These are phyloP conservation scores for Thielaviopsis punctulata DNA, from an alignment of 2,329 filamentous ascomycete species.

Conservation along the genomic window DNA sequence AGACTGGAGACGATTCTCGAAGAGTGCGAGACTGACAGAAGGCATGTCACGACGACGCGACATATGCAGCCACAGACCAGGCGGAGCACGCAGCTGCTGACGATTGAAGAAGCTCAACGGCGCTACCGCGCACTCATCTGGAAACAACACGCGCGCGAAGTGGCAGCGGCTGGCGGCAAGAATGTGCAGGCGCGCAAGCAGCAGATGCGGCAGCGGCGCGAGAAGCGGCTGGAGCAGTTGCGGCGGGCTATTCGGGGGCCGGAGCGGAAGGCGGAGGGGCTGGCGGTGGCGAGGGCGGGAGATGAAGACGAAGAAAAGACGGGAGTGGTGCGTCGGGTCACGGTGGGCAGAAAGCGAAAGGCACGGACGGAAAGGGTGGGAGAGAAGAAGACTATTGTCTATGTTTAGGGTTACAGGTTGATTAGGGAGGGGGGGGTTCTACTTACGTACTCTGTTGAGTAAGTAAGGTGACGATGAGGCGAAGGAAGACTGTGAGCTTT, in stretches of 20 bases:
- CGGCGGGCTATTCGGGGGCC: not conserved
- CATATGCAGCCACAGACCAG: too few relatives aligned
- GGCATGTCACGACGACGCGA: too few relatives aligned
- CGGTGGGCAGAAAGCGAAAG: too few relatives aligned
- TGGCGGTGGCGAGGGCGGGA: not conserved
- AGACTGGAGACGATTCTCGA: too few relatives aligned
- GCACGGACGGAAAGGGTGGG: too few relatives aligned
- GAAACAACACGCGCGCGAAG: not conserved
- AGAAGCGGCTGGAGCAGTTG: not conserved
- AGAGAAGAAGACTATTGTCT: too few relatives aligned
- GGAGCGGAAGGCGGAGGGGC: not conserved
- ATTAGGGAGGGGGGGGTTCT: too few relatives aligned
- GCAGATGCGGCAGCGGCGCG: not conserved
- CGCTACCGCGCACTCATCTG: not conserved
- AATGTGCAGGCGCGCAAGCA: not conserved
- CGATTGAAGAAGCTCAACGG: not conserved
- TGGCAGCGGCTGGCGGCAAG: not conserved
- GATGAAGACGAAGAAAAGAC: too few relatives aligned
- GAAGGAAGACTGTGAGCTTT: not conserved
- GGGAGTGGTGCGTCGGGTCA: too few relatives aligned
- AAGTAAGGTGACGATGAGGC: not conserved
- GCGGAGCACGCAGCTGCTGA: not conserved
- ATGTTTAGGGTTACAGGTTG: too few relatives aligned
- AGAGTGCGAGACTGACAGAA: too few relatives aligned
- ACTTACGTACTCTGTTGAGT: not conserved